Evolutionary conservation across 2,329 filamentous ascomycete genomes (phyloP).

Genomic region (Nothophaeocryptopus gaeumannii): DNA sequence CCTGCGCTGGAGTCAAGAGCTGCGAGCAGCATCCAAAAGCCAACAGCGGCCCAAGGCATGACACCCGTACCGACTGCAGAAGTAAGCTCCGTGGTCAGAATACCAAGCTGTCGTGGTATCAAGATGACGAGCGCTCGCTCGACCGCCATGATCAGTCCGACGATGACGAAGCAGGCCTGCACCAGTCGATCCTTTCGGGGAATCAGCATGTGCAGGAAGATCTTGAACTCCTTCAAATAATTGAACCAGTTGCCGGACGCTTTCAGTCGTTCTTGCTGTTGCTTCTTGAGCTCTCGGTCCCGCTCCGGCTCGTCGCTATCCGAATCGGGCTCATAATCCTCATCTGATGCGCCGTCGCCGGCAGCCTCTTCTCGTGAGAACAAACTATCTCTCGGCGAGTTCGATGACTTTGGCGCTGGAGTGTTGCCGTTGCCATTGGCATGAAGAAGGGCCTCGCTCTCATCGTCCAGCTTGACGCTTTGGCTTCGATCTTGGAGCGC

Average conservation of each 20-base stretch:
- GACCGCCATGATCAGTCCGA: constrained; percentile 65
- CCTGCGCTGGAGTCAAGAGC: constrained; percentile 54
- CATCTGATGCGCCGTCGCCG: constrained; percentile 1
- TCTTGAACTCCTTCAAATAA: constrained; percentile 69
- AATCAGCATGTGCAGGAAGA: constrained; percentile 78
- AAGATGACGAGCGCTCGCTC: constrained; percentile 73
- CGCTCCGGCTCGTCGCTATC: constrained; percentile 57
- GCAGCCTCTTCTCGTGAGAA: neutral
- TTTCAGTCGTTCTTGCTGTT: constrained; percentile 61
- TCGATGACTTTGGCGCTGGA: constrained; percentile 2
- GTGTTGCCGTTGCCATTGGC: constrained; percentile 19
- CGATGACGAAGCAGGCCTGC: constrained; percentile 65
- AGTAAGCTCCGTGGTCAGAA: constrained; percentile 69
- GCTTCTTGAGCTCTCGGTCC: constrained; percentile 55
- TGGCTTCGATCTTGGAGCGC: constrained; percentile 19
- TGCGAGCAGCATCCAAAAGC: constrained; percentile 49
- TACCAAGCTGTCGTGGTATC: constrained; percentile 76
- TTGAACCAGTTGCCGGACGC: constrained; percentile 73
- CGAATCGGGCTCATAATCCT: constrained; percentile 23
- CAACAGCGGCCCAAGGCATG: constrained; percentile 54
- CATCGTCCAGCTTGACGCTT: constrained; percentile 16
- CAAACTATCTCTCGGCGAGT: constrained; percentile 9
- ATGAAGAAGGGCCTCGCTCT: constrained; percentile 28
- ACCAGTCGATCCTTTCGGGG: constrained; percentile 64
- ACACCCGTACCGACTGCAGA: constrained; percentile 44